Conservation (phyloP, 768 basidiomycete species). For the Rhodotorula sphaerocarpa region DNA sequence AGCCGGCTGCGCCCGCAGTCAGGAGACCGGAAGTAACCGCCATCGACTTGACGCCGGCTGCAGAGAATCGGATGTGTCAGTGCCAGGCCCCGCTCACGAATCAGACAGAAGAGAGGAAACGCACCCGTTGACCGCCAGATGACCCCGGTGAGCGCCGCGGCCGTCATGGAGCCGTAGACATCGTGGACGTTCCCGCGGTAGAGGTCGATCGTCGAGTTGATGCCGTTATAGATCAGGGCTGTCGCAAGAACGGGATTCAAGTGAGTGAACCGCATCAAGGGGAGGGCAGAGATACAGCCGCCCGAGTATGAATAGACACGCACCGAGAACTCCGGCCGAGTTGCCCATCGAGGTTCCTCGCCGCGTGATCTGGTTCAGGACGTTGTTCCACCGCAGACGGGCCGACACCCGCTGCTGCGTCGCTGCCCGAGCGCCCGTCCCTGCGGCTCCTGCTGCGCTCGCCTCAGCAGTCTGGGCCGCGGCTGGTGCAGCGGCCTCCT, state of each 20-base stretch:
- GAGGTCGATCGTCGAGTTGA: conserved; percentile 88
- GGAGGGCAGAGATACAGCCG: conserved; percentile 31
- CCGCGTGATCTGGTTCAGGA: conserved; percentile 92
- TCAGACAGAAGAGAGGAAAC: conserved; percentile 40
- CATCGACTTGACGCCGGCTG: conserved; percentile 87
- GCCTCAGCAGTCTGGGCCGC: conserved; percentile 5
- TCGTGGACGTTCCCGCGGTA: conserved; percentile 79
- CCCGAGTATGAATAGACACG: conserved; percentile 45
- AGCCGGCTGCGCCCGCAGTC: conserved; percentile 79
- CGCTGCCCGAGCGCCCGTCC: conserved; percentile 1
- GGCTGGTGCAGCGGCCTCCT: conserved; percentile 18
- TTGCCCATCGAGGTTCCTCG: conserved; percentile 97
- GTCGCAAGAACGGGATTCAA: too few relatives aligned
- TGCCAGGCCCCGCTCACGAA: too few relatives aligned
- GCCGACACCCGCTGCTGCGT: conserved; percentile 14
- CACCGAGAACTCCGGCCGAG: conserved; percentile 93
- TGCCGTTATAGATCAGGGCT: conserved; percentile 93
- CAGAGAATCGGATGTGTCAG: conserved; percentile 26
- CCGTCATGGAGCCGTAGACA: conserved; percentile 78
- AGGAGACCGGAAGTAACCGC: conserved; percentile 80
- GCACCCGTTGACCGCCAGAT: conserved; percentile 89
- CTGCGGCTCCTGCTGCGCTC: background rate
- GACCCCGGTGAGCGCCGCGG: conserved; percentile 80
- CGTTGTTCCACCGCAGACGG: conserved; percentile 79
- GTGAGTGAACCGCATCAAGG: background rate